Conservation (phyloP, 345 rosid genomes). For the Durio zibethinus region DNA sequence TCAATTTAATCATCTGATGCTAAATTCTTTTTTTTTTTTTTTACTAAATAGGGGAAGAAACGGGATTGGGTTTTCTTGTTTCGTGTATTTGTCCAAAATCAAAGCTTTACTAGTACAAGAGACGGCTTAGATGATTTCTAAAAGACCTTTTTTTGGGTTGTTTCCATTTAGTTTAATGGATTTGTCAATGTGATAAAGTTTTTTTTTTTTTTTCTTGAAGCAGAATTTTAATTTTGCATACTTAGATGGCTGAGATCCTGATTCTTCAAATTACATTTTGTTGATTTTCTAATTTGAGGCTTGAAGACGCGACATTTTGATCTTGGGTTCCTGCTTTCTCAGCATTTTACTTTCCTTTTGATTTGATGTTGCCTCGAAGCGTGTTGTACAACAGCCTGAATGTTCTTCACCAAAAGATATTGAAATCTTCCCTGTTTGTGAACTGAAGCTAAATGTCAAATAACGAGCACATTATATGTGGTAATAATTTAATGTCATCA, state of each 20-base stretch:
- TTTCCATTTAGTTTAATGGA: conserved; percentile 1
- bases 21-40: neutral
- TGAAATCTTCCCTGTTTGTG: neutral
- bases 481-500: neutral
- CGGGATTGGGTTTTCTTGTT: conserved; percentile 9
- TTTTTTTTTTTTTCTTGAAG: neutral
- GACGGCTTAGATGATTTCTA: conserved; percentile 10
- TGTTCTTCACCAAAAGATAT: conserved; percentile 5
- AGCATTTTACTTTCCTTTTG: neutral
- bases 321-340: neutral
- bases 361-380: neutral
- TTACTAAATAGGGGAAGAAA: neutral
- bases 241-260: neutral
- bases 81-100: neutral
- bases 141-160: neutral
- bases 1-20: conserved; percentile 5
- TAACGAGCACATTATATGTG: neutral
- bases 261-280: neutral
- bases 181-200: conserved; percentile 9
- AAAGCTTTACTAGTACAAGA: neutral
- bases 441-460: neutral
- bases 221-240: conserved; percentile 1
- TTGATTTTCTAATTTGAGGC: conserved; percentile 16
- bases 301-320: neutral
- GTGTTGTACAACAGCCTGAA: neutral